Conservation (phyloP, 352 stramenopile species). For the Discostella stelligera region DNA sequence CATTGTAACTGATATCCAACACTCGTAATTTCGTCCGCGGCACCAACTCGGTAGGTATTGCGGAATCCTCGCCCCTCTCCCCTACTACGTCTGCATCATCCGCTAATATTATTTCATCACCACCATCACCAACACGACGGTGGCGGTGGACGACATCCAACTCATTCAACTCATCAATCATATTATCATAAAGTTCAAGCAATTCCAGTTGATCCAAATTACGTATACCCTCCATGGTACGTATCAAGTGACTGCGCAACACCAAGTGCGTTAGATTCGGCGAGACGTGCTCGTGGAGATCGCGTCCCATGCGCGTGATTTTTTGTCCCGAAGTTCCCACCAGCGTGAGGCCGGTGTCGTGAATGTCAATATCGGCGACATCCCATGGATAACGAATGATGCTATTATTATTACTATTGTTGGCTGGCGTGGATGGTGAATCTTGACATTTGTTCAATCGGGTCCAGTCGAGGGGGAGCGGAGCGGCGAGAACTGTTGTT, state of each 20-base stretch:
- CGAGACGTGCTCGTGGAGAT: slow-evolving; percentile 51
- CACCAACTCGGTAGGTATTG: too few relatives aligned
- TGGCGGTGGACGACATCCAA: slow-evolving; percentile 10
- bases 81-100: too few relatives aligned
- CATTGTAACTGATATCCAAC: slow-evolving; percentile 96
- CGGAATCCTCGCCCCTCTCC: neutral
- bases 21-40: slow-evolving; percentile 71
- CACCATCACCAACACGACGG: neutral
- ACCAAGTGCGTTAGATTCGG: slow-evolving; percentile 68
- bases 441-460: slow-evolving; percentile 23
- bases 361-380: slow-evolving; percentile 49
- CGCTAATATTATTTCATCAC: too few relatives aligned
- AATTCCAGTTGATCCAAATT: slow-evolving; percentile 84
- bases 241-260: slow-evolving; percentile 83
- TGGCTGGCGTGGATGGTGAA: slow-evolving; percentile 8
- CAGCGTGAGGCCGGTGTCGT: slow-evolving; percentile 61
- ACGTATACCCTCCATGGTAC: slow-evolving; percentile 80
- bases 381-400: slow-evolving; percentile 67
- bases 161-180: slow-evolving; percentile 86
- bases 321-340: slow-evolving; percentile 81
- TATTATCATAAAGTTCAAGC: slow-evolving; percentile 98
- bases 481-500: neutral
- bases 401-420: slow-evolving; percentile 4
- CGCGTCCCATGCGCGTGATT: slow-evolving; percentile 74
- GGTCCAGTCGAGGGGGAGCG: slow-evolving; percentile 69